Conservation (phyloP, 164 flowering plant species). For the Chimonanthus salicifolius region DNA sequence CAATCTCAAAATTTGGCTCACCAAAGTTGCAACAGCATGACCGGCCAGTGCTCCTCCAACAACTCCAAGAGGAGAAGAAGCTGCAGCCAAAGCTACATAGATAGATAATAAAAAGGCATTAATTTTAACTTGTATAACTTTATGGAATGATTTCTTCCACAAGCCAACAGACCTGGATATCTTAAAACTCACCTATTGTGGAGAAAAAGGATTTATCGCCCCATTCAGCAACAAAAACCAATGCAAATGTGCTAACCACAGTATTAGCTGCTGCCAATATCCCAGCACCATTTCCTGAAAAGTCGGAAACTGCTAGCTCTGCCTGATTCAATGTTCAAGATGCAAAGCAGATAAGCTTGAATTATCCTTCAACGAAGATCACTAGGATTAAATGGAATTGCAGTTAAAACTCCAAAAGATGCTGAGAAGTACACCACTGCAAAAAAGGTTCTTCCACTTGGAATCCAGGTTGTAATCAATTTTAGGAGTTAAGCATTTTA, state of each 20-base stretch:
- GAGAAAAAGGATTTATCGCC: conserved; percentile 98
- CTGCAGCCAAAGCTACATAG: conserved; percentile 90
- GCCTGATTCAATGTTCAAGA: conserved; percentile 48
- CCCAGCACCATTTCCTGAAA: conserved; percentile 93
- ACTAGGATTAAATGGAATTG: not conserved
- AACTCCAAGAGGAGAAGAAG: conserved; percentile 98
- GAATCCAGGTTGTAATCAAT: too few relatives aligned
- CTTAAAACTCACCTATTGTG: conserved; percentile 64
- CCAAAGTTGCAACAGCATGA: conserved; percentile 94
- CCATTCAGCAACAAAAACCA: conserved; percentile 99
- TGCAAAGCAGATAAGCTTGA: not conserved
- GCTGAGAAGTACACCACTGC: not conserved
- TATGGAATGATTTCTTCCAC: not conserved
- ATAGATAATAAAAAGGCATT: conserved; percentile 1
- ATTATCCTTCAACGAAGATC: not conserved
- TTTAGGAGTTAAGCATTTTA: too few relatives aligned
- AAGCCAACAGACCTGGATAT: not conserved
- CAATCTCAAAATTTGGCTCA: conserved; percentile 20
- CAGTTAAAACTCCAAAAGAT: not conserved
- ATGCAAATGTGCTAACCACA: conserved; percentile 63
- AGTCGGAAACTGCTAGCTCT: conserved; percentile 87
- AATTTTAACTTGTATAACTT: too few relatives aligned
- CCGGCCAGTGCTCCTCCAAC: conserved; percentile 93
- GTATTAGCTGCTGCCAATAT: conserved; percentile 82
- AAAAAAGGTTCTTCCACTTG: too few relatives aligned